phyloP scores from a whole-genome alignment of 2,329 filamentous ascomycete genomes.

The Diaporthe aspalathi region DNA sequence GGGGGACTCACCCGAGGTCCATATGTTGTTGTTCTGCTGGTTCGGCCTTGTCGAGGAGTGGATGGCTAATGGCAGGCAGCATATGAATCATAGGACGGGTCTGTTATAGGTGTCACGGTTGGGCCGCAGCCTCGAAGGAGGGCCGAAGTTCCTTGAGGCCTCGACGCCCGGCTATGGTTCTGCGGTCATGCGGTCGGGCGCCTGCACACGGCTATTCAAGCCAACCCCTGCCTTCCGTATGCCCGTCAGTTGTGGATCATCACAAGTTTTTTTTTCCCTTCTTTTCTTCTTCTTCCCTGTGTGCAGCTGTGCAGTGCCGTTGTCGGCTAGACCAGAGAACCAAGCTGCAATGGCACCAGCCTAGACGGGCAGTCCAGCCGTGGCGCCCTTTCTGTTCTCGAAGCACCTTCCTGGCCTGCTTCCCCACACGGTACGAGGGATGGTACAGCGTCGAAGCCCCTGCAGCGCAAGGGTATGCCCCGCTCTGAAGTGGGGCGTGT shows the following conservation, averaged over 20 bases:
- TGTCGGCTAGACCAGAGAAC: not conserved
- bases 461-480: not conserved
- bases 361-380: slow-evolving; percentile 26
- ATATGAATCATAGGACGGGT: slow-evolving; percentile 15
- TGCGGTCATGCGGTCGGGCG: too few species aligned
- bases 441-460: too few species aligned
- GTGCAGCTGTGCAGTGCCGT: slow-evolving; percentile 9
- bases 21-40: slow-evolving; percentile 10
- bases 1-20: not conserved
- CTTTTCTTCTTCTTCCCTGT: too few species aligned
- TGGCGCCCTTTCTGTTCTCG: slow-evolving; percentile 13
- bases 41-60: not conserved
- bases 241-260: slow-evolving; percentile 21
- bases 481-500: not conserved
- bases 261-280: not conserved
- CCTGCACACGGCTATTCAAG: too few species aligned
- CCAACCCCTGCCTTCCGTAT: slow-evolving; percentile 22
- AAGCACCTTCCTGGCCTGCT: slow-evolving; percentile 13
- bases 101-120: slow-evolving; percentile 20
- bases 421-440: too few species aligned
- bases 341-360: slow-evolving; percentile 10
- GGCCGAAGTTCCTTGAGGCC: slow-evolving; percentile 17
- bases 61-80: slow-evolving; percentile 6
- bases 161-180: too few species aligned
- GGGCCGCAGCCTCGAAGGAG: slow-evolving; percentile 11